These are phyloP conservation scores for Lanmaoa rubissima DNA, from an alignment of 768 basidiomycete species.

Conservation along the genomic window DNA sequence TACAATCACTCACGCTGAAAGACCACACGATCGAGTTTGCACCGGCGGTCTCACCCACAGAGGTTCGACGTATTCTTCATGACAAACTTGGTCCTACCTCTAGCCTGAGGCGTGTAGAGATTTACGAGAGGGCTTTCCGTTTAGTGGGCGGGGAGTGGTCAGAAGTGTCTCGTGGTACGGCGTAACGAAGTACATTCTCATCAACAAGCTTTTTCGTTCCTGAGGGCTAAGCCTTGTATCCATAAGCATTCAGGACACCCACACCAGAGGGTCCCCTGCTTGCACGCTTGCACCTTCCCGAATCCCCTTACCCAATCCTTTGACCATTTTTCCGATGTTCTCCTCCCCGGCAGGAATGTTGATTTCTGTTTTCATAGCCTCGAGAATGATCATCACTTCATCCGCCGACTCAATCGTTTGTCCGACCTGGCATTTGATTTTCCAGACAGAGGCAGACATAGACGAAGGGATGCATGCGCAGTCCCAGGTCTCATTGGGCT, in stretches of 20 bases:
- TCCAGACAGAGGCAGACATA: constrained; percentile 49
- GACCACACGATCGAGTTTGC: too few species aligned
- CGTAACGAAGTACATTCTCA: not conserved
- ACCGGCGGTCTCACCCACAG: not conserved
- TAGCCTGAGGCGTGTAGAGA: not conserved
- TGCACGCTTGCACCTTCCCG: constrained; percentile 44
- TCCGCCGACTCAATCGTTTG: constrained; percentile 42
- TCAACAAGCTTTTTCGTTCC: not conserved
- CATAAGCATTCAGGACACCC: constrained; percentile 16
- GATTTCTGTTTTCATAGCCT: constrained; percentile 69
- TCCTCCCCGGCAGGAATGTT: constrained; percentile 44
- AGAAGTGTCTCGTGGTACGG: not conserved
- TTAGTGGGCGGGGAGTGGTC: constrained; percentile 11
- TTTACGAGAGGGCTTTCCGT: not conserved
- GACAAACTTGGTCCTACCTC: not conserved
- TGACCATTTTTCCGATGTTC: constrained; percentile 44
- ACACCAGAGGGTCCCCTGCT: constrained; percentile 46
- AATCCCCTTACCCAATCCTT: constrained; percentile 39
- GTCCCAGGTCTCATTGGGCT: constrained; percentile 2
- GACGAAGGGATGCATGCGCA: constrained; percentile 29
- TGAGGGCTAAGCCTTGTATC: too few species aligned
- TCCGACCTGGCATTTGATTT: constrained; percentile 44
- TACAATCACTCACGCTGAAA: constrained; percentile 4
- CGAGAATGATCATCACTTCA: constrained; percentile 48
- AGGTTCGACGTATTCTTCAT: not conserved